Percentiles rank a stretch among this genome's conserved stretches.
These are phyloP conservation scores for Blastomyces parvus DNA, from an alignment of 2,329 filamentous ascomycete genomes.

Conservation along the genomic window DNA sequence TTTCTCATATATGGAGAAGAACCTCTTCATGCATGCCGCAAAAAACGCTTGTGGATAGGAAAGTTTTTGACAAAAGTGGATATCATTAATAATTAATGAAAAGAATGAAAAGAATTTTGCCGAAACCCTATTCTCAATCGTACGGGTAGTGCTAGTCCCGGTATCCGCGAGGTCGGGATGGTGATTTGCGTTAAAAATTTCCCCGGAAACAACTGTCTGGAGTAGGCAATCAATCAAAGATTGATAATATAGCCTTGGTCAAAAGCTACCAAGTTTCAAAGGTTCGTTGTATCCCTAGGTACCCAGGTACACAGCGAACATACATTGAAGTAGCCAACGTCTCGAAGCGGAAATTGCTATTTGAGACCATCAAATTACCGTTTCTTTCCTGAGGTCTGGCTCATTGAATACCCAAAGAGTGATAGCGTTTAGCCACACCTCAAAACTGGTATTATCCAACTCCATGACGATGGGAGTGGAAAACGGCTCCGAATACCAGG, in stretches of 20 bases:
- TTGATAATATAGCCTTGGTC: too few relatives aligned
- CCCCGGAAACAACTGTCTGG: too few relatives aligned
- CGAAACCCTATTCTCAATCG: neutral
- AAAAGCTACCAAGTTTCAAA: too few relatives aligned
- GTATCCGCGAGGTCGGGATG: neutral
- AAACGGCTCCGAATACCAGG: constrained; percentile 2
- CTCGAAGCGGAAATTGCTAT: too few relatives aligned
- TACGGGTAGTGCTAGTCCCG: neutral
- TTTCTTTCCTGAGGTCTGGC: neutral
- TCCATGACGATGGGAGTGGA: constrained; percentile 4
- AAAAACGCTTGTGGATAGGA: neutral
- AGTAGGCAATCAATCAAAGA: too few relatives aligned
- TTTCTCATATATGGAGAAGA: neutral
- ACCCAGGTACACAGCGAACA: too few relatives aligned
- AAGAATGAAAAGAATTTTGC: neutral
- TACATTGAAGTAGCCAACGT: too few relatives aligned
- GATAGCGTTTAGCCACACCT: constrained; percentile 5
- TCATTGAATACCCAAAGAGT: constrained; percentile 2
- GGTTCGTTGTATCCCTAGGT: too few relatives aligned
- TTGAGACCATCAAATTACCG: too few relatives aligned
- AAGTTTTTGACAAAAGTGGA: neutral
- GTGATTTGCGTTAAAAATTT: too few relatives aligned
- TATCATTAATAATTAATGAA: too few relatives aligned
- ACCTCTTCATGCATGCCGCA: too few relatives aligned
- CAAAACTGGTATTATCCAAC: constrained; percentile 3